A percentile compares a stretch with the other conserved stretches of the same genome.
Conservation (phyloP, 805 yeast genomes). For the Hanseniaspora lindneri region DNA sequence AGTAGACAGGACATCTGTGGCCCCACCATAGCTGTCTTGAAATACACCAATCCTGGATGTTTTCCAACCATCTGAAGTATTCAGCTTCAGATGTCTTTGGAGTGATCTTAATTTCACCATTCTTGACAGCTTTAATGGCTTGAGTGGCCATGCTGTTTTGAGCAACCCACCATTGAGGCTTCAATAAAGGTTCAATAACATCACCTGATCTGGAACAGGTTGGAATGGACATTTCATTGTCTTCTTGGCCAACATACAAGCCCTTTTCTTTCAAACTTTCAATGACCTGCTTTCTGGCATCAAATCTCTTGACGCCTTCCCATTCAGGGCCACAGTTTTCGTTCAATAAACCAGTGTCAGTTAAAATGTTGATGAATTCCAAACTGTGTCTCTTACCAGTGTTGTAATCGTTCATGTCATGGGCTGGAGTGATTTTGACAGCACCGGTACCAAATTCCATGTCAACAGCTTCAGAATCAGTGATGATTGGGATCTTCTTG, state of each 20-base stretch:
- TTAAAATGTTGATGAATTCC: constrained; percentile 78
- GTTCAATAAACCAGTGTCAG: constrained; percentile 84
- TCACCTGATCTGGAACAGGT: constrained; percentile 94
- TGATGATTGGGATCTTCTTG: constrained; percentile 73
- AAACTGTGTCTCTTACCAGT: constrained; percentile 90
- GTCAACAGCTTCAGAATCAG: constrained; percentile 89
- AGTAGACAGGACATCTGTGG: constrained; percentile 94
- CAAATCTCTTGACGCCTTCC: constrained; percentile 84
- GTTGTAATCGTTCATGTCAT: constrained; percentile 90
- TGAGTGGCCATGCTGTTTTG: constrained; percentile 79
- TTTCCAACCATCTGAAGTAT: constrained; percentile 88
- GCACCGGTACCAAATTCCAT: constrained; percentile 99
- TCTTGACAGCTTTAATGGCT: constrained; percentile 74
- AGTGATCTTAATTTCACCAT: constrained; percentile 65
- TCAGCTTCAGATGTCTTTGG: constrained; percentile 89
- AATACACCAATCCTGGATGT: constrained; percentile 98
- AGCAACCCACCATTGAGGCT: constrained; percentile 99
- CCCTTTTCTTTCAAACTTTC: constrained; percentile 65
- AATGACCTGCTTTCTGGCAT: constrained; percentile 78
- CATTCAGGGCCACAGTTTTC: constrained; percentile 82
- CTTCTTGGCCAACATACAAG: constrained; percentile 70
- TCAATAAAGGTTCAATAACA: constrained; percentile 86
- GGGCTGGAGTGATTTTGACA: constrained; percentile 97
- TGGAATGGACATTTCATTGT: constrained; percentile 93
- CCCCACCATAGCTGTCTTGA: constrained; percentile 95